Conservation (phyloP, 1,139 yeast species). For the Yarrowia galli region DNA sequence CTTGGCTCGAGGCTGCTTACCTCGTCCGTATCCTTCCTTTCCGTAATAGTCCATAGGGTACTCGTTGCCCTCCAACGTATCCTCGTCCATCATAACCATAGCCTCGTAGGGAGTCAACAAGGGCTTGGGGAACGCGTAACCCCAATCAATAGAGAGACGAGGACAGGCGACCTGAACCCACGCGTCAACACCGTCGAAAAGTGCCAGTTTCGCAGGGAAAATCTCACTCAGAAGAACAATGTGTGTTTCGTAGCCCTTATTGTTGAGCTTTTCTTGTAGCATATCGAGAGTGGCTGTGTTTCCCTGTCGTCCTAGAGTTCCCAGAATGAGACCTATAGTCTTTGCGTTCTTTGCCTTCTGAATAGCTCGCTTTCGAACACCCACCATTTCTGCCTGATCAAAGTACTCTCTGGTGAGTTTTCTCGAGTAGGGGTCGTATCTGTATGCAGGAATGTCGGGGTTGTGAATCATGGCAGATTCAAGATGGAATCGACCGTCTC, state of each 20-base stretch:
- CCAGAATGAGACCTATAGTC: conserved; percentile 83
- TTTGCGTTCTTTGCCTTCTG: conserved; percentile 63
- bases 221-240: conserved; percentile 89
- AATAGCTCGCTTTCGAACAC: conserved; percentile 78
- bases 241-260: conserved; percentile 71
- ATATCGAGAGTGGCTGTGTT: conserved; percentile 75
- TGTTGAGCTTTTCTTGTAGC: conserved; percentile 61
- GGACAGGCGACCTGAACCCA: conserved; percentile 99
- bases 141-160: conserved; percentile 96
- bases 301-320: conserved; percentile 98
- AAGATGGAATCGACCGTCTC: conserved; percentile 95
- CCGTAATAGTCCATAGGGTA: conserved; percentile 98
- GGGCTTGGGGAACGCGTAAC: conserved; percentile 94
- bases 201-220: conserved; percentile 91
- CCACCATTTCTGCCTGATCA: conserved; percentile 81
- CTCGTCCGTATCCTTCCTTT: conserved; percentile 92
- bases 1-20: conserved; percentile 60
- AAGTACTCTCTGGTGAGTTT: conserved; percentile 89
- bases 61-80: conserved; percentile 67
- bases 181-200: conserved; percentile 92
- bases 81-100: conserved; percentile 83
- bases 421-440: conserved; percentile 93
- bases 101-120: conserved; percentile 95
- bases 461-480: conserved; percentile 98
- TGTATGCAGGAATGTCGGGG: conserved; percentile 87